phyloP scores from a whole-genome alignment of 2,329 filamentous ascomycete genomes.

The Claviceps quebecensis region DNA sequence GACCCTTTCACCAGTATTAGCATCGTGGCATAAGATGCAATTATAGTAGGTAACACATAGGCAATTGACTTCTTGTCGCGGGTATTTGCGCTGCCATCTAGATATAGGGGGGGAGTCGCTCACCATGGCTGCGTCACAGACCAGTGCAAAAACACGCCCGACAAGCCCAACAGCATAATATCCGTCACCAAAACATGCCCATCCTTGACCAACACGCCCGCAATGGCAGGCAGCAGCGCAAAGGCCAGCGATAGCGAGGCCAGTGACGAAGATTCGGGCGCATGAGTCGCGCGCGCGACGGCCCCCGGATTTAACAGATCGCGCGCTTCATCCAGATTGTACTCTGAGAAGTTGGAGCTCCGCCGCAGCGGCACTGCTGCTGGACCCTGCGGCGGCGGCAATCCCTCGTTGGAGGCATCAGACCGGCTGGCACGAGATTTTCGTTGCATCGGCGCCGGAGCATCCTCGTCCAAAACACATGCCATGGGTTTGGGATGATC shows the following conservation, averaged over 20 bases:
- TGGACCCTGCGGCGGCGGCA: conserved; percentile 5
- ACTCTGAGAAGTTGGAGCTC: conserved; percentile 68
- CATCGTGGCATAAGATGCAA: no score
- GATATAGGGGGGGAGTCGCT: conserved; percentile 11
- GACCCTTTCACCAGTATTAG: conserved; percentile 30
- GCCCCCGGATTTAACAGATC: conserved; percentile 47
- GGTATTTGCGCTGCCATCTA: no score
- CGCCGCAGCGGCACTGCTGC: conserved; percentile 34
- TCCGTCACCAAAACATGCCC: conserved; percentile 76
- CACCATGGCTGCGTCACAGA: conserved; percentile 83
- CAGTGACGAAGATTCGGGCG: conserved; percentile 51
- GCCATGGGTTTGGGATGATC: conserved; percentile 23
- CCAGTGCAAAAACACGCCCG: conserved; percentile 83
- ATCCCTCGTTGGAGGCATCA: conserved; percentile 15
- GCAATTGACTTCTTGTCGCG: no score
- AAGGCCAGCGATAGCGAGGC: conserved; percentile 71
- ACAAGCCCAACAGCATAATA: conserved; percentile 63
- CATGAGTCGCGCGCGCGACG: conserved; percentile 21
- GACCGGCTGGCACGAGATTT: conserved; percentile 10
- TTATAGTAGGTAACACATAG: no score
- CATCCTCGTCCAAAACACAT: conserved; percentile 15
- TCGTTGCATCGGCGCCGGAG: conserved; percentile 10
- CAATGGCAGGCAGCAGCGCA: conserved; percentile 74
- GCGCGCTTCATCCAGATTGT: conserved; percentile 53
- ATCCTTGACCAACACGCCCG: conserved; percentile 71